These are phyloP conservation scores for Colletotrichum simmondsii DNA, from an alignment of 2,329 filamentous ascomycete species.

Conservation along the genomic window DNA sequence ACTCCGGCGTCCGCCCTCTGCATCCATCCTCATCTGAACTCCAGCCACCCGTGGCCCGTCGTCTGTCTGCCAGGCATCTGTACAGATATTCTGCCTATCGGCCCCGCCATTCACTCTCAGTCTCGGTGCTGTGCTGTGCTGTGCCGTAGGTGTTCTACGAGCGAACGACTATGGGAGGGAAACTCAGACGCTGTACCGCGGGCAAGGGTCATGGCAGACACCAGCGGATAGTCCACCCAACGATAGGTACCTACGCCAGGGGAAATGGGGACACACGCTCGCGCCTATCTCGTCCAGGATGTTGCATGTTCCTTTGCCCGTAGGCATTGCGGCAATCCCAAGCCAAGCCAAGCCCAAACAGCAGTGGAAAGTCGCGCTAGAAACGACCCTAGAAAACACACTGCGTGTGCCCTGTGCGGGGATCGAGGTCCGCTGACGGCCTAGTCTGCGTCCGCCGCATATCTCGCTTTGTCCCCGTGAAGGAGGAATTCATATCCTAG, in stretches of 20 bases:
- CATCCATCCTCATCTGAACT: conserved; percentile 8
- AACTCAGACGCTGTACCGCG: conserved; percentile 7
- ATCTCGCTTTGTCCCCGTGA: conserved; percentile 29
- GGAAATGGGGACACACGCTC: neutral
- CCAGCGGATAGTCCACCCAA: conserved; percentile 20
- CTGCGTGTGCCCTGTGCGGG: conserved; percentile 28
- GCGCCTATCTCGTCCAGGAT: conserved; percentile 10
- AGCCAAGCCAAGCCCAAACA: conserved; percentile 23
- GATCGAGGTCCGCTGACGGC: conserved; percentile 30
- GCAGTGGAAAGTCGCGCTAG: conserved; percentile 17
- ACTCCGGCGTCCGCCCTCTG: conserved; percentile 6
- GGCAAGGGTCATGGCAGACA: conserved; percentile 16
- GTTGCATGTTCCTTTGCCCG: neutral
- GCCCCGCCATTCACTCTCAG: neutral
- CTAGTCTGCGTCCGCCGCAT: conserved; percentile 5
- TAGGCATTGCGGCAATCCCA: conserved; percentile 3
- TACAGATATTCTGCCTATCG: neutral
- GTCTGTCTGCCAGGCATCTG: neutral
- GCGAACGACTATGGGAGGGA: neutral
- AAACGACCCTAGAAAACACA: conserved; percentile 33
- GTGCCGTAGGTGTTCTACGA: neutral
- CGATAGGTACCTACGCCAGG: conserved; percentile 14
- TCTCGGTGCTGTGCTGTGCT: neutral
- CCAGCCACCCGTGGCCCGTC: neutral
- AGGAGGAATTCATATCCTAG: conserved; percentile 8